Conservation (phyloP, 805 yeast genomes). For the Ogataea parapolymorpha region DNA sequence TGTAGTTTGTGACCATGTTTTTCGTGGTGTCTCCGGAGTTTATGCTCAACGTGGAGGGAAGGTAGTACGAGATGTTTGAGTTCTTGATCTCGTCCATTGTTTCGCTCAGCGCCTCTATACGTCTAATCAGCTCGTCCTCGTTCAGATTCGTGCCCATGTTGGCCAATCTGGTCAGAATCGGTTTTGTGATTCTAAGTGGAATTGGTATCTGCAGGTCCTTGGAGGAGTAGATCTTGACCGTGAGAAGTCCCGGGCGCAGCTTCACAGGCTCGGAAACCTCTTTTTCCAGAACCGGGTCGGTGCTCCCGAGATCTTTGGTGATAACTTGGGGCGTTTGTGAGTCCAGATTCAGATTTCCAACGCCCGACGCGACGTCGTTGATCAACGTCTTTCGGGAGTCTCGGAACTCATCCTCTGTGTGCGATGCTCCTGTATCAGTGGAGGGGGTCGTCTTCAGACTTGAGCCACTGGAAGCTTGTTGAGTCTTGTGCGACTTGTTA, state of each 20-base stretch:
- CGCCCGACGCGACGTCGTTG: conserved; percentile 14
- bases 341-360: conserved; percentile 10
- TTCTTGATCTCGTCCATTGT: conserved; percentile 27
- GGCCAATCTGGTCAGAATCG: conserved; percentile 62
- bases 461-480: conserved; percentile 13
- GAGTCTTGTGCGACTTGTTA: conserved; percentile 21
- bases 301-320: conserved; percentile 27
- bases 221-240: conserved; percentile 73
- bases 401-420: conserved; percentile 13
- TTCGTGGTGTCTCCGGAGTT: conserved; percentile 49
- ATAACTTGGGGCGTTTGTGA: conserved; percentile 21
- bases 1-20: conserved; percentile 44
- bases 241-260: conserved; percentile 64
- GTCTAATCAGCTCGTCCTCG: conserved; percentile 29
- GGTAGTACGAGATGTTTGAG: conserved; percentile 29
- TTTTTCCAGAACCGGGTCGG: conserved; percentile 33
- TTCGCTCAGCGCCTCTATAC: conserved; percentile 33
- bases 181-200: conserved; percentile 60
- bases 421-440: conserved; percentile 11
- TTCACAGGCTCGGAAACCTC: conserved; percentile 13
- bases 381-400: conserved; percentile 26
- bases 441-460: conserved; percentile 13
- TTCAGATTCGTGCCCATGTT: conserved; percentile 46
- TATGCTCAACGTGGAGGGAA: conserved; percentile 44
- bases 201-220: conserved; percentile 68